Conservation (phyloP, 1,139 yeast species). For the Kodamaea suecica region DNA sequence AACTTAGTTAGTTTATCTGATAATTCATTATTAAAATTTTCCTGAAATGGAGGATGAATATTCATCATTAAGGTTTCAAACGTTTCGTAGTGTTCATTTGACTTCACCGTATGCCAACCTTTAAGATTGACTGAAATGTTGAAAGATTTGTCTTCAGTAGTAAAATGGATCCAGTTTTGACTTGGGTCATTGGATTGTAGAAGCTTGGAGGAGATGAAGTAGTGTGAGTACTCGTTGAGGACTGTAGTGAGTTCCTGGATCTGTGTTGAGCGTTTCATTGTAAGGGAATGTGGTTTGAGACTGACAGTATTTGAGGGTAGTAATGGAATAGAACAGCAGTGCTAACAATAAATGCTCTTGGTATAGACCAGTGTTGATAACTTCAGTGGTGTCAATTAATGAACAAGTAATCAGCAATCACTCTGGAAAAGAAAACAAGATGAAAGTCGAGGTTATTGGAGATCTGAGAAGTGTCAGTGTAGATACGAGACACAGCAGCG, state of each 20-base stretch:
- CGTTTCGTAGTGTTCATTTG: constrained; percentile 15
- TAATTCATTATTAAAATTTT: constrained; percentile 9
- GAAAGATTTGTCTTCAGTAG: constrained; percentile 20
- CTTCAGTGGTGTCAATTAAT: no score
- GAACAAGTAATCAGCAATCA: no score
- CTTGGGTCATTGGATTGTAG: constrained; percentile 1
- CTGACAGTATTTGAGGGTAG: no score
- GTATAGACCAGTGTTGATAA: no score
- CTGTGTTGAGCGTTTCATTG: constrained; percentile 5
- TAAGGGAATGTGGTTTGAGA: not conserved
- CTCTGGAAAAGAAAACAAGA: no score
- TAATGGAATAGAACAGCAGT: no score
- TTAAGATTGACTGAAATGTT: constrained; percentile 27
- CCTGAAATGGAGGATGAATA: constrained; percentile 12
- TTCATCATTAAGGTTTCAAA: constrained; percentile 23
- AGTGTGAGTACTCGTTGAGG: constrained; percentile 26
- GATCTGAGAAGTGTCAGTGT: no score
- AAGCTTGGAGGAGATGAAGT: constrained; percentile 25
- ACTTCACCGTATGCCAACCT: constrained; percentile 33
- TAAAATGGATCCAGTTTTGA: constrained; percentile 6
- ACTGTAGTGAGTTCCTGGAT: constrained; percentile 25
- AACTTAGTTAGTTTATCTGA: constrained; percentile 8
- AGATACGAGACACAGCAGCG: no score
- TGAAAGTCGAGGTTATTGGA: not conserved
- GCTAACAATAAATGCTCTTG: no score